Evolutionary conservation across 2,329 filamentous ascomycete genomes (phyloP).

Genomic region (Lachnum nothofagi): DNA sequence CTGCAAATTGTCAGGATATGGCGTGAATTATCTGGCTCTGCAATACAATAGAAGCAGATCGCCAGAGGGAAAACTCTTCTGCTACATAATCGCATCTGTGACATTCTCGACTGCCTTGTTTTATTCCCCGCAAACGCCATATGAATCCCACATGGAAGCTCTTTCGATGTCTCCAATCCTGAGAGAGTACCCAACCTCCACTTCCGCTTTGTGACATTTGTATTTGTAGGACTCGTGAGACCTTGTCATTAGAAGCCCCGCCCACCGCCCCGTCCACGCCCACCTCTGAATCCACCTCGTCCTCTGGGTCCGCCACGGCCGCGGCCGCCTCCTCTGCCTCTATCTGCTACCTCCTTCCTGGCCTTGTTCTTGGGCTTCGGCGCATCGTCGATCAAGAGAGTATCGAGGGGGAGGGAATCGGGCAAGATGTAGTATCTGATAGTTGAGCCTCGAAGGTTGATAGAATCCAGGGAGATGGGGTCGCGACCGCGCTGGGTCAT

Average conservation of each 20-base stretch:
- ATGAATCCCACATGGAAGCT: slow-evolving; percentile 3
- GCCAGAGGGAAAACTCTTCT: neutral
- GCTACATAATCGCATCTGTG: slow-evolving; percentile 3
- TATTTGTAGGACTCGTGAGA: too few species aligned
- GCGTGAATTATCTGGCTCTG: slow-evolving; percentile 37
- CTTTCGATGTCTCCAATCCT: neutral
- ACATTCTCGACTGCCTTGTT: slow-evolving; percentile 17
- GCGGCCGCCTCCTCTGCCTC: slow-evolving; percentile 41
- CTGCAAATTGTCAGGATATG: slow-evolving; percentile 84
- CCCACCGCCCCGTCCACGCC: slow-evolving; percentile 48
- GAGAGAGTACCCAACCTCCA: neutral
- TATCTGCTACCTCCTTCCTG: slow-evolving; percentile 72
- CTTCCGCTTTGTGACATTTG: neutral
- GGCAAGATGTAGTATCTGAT: slow-evolving; percentile 96
- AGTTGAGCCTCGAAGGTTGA: slow-evolving; percentile 93
- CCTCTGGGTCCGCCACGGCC: slow-evolving; percentile 42
- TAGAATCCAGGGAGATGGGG: slow-evolving; percentile 81
- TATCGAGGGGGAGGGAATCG: slow-evolving; percentile 91
- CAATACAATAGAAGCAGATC: slow-evolving; percentile 2
- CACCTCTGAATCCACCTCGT: slow-evolving; percentile 43
- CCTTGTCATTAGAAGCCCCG: slow-evolving; percentile 38
- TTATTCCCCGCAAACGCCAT: slow-evolving; percentile 25
- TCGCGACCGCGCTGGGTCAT: slow-evolving; percentile 90
- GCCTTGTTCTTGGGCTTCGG: slow-evolving; percentile 99
- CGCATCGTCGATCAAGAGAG: slow-evolving; percentile 89